A percentile compares a stretch with the other conserved stretches of the same genome.
phyloP scores from a whole-genome alignment of 1,284 basidiomycete species.

The Trichosporon faecale region DNA sequence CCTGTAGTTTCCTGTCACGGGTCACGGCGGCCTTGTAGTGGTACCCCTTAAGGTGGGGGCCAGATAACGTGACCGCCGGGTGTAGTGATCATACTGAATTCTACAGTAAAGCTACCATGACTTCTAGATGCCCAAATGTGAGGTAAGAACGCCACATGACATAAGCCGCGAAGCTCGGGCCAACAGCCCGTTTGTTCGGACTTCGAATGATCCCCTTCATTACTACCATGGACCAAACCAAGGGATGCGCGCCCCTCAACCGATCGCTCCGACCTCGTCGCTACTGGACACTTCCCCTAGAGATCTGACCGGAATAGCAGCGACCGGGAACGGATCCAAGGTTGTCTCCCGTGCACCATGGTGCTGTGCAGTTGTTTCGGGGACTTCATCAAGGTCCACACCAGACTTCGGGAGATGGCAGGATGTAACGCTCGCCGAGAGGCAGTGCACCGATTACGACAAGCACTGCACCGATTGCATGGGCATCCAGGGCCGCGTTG shows the following conservation, averaged over 20 bases:
- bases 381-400: neutral
- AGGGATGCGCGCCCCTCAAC: neutral
- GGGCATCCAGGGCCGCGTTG: neutral
- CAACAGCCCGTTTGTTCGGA: neutral
- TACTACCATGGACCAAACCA: neutral
- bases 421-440: neutral
- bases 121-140: neutral
- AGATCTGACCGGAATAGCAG: neutral
- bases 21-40: too few relatives aligned
- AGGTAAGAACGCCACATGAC: neutral
- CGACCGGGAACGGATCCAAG: neutral
- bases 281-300: neutral
- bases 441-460: neutral
- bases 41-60: too few relatives aligned
- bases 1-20: too few relatives aligned
- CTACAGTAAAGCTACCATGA: neutral
- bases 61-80: too few relatives aligned
- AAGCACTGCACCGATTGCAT: neutral
- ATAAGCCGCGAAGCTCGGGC: neutral
- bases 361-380: neutral
- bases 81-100: too few relatives aligned
- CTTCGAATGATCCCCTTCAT: neutral
- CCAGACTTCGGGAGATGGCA: neutral
- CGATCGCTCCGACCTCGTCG: too few relatives aligned
- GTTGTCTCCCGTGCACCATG: neutral